Percentiles rank a stretch among this genome's conserved stretches.
Conservation (phyloP, 2,329 filamentous ascomycete genomes). For the Penicillium sp. region DNA sequence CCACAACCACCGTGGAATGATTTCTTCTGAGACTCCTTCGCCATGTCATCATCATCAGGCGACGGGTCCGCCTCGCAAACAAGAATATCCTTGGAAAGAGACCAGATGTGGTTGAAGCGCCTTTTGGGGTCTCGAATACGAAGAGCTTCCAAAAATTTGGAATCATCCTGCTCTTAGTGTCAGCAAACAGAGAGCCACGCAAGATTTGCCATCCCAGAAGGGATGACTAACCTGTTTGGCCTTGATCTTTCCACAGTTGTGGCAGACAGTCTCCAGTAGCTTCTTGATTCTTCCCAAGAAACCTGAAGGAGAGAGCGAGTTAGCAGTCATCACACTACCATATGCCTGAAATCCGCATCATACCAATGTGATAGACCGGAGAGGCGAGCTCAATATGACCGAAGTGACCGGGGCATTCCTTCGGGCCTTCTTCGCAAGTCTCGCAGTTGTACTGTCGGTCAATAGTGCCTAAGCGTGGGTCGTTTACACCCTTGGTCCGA, state of each 20-base stretch:
- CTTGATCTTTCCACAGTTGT: slow-evolving; percentile 96
- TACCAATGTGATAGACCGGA: slow-evolving; percentile 83
- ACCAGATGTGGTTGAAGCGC: slow-evolving; percentile 89
- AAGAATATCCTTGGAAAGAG: slow-evolving; percentile 81
- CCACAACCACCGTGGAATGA: slow-evolving; percentile 83
- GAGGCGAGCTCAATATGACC: slow-evolving; percentile 97
- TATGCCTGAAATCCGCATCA: background rate
- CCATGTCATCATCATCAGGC: slow-evolving; percentile 62
- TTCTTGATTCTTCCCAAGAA: slow-evolving; percentile 99
- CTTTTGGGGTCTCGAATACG: slow-evolving; percentile 84
- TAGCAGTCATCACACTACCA: slow-evolving; percentile 17
- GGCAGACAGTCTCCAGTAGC: slow-evolving; percentile 95
- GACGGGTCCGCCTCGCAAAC: slow-evolving; percentile 74
- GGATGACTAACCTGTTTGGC: slow-evolving; percentile 92
- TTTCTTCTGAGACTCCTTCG: slow-evolving; percentile 54
- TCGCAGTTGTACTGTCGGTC: slow-evolving; percentile 93
- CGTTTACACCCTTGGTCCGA: slow-evolving; percentile 85
- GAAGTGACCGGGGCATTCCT: slow-evolving; percentile 95
- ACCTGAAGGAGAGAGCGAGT: slow-evolving; percentile 48
- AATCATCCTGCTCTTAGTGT: slow-evolving; percentile 63
- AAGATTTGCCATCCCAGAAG: slow-evolving; percentile 52
- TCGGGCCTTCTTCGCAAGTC: slow-evolving; percentile 92
- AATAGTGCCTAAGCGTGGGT: slow-evolving; percentile 92
- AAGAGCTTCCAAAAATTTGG: slow-evolving; percentile 75
- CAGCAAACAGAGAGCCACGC: slow-evolving; percentile 46